Conservation (phyloP, 2,329 filamentous ascomycete genomes). For the Colletotrichum noveboracense region DNA sequence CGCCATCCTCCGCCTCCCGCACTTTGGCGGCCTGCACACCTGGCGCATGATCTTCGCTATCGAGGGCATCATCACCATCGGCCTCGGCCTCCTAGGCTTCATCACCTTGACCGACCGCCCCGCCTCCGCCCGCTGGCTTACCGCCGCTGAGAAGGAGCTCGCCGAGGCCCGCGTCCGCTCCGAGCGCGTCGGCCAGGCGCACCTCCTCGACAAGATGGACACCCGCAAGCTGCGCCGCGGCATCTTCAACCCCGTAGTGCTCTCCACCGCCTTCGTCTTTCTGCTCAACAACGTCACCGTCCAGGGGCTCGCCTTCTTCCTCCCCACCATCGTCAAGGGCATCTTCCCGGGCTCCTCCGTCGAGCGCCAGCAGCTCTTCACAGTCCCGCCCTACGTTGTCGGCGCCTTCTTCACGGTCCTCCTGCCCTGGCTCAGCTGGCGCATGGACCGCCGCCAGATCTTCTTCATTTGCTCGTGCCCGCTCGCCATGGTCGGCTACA, state of each 20-base stretch:
- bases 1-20: conserved; percentile 63
- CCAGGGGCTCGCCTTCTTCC: conserved; percentile 70
- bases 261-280: conserved; percentile 63
- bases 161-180: conserved; percentile 64
- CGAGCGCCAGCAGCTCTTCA: conserved; percentile 67
- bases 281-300: conserved; percentile 71
- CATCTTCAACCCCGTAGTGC: conserved; percentile 62
- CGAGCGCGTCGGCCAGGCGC: conserved; percentile 63
- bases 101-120: conserved; percentile 71
- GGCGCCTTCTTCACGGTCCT: conserved; percentile 65
- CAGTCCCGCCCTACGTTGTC: conserved; percentile 68
- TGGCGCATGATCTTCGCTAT: conserved; percentile 78
- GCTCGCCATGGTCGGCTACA: conserved; percentile 66
- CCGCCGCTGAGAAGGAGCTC: conserved; percentile 65
- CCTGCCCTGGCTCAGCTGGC: conserved; percentile 62
- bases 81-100: conserved; percentile 61
- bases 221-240: conserved; percentile 61
- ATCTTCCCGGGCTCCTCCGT: conserved; percentile 65
- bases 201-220: conserved; percentile 67
- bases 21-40: conserved; percentile 57
- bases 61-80: conserved; percentile 67
- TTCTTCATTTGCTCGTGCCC: conserved; percentile 62
- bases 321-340: conserved; percentile 67
- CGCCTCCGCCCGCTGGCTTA: conserved; percentile 69
- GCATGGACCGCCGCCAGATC: conserved; percentile 57